phyloP scores from a whole-genome alignment of 2,329 filamentous ascomycete species.

The Colletotrichum endophyticum region DNA sequence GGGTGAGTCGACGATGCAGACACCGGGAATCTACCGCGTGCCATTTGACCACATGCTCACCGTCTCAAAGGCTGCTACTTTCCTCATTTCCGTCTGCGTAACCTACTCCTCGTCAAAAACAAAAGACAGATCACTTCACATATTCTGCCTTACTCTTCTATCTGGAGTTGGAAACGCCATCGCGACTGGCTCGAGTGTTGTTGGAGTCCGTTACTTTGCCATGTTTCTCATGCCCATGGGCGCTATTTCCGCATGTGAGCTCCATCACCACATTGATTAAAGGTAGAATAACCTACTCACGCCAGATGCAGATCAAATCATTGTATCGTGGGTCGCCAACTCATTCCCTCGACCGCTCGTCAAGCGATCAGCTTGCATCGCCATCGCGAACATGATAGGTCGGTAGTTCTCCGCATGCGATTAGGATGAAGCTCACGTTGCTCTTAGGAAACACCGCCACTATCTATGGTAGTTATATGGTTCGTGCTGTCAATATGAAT shows the following conservation, averaged over 20 bases:
- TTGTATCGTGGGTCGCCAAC: conserved; percentile 73
- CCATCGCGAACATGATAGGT: conserved; percentile 66
- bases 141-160: conserved; percentile 56
- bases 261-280: background rate
- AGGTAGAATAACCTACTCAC: background rate
- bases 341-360: conserved; percentile 74
- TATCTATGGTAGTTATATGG: conserved; percentile 37
- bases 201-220: conserved; percentile 62
- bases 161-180: conserved; percentile 61
- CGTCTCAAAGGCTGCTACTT: conserved; percentile 47
- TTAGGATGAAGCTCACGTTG: background rate
- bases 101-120: conserved; percentile 60
- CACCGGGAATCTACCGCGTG: background rate
- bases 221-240: conserved; percentile 68
- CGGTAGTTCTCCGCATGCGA: background rate
- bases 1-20: conserved; percentile 39
- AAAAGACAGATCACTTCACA: conserved; percentile 61
- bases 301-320: conserved; percentile 46
- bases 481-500: background rate
- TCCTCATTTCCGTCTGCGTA: conserved; percentile 56
- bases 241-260: conserved; percentile 49
- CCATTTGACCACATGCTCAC: background rate
- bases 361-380: conserved; percentile 68
- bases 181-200: conserved; percentile 53
- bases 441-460: conserved; percentile 57